phyloP scores from a whole-genome alignment of 768 basidiomycete species.

The Hebeloma cylindrosporum region DNA sequence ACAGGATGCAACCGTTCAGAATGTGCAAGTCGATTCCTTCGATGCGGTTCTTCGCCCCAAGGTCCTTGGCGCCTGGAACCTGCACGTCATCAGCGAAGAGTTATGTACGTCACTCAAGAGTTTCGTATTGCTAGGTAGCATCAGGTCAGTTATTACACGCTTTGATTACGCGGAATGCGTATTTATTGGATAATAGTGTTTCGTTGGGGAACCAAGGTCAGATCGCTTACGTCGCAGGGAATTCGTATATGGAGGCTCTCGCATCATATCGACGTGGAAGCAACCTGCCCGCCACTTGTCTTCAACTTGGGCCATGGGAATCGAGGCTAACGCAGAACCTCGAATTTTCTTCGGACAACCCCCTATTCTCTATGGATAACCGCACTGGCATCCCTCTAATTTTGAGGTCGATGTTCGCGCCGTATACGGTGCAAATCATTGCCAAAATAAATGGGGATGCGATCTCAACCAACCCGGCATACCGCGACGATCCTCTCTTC shows the following conservation, averaged over 20 bases:
- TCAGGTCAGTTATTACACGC: constrained; percentile 14
- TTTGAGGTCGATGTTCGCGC: constrained; percentile 13
- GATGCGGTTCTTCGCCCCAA: constrained; percentile 25
- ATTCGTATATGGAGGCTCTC: constrained; percentile 21
- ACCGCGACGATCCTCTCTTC: constrained; percentile 13
- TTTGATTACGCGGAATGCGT: not conserved
- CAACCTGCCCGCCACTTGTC: constrained; percentile 16
- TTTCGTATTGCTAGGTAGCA: constrained; percentile 28
- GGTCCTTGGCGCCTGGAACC: constrained; percentile 28
- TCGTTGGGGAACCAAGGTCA: constrained; percentile 21
- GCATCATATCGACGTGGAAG: constrained; percentile 13
- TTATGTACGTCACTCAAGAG: constrained; percentile 17
- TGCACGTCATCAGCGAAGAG: constrained; percentile 24
- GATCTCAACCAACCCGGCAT: constrained; percentile 6
- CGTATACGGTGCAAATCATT: constrained; percentile 21
- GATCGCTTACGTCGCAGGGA: constrained; percentile 21
- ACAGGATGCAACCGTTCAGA: constrained; percentile 22
- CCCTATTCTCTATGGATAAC: constrained; percentile 12
- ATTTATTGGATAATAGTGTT: constrained; percentile 10
- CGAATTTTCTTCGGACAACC: constrained; percentile 3
- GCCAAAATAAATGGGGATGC: constrained; percentile 14
- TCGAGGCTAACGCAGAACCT: constrained; percentile 17
- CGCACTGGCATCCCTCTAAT: constrained; percentile 25
- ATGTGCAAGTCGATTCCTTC: constrained; percentile 14
- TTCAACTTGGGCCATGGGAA: constrained; percentile 24